phyloP scores from a whole-genome alignment of 805 yeast genomes.

The Metschnikowia lunata region DNA sequence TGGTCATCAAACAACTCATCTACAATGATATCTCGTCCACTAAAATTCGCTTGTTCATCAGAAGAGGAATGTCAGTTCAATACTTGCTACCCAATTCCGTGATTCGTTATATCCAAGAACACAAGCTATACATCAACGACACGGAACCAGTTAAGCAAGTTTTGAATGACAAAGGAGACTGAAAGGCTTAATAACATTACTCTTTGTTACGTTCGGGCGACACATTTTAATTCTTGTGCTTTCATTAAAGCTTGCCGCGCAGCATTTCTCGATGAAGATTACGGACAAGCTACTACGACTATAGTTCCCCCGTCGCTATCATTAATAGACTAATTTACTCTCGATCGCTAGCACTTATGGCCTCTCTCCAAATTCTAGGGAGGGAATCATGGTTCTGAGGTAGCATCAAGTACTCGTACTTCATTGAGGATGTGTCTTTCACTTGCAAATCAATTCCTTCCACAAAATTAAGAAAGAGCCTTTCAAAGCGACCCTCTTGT shows the following conservation, averaged over 20 bases:
- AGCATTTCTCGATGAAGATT: background rate
- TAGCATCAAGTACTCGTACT: conserved; percentile 16
- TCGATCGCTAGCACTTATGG: background rate
- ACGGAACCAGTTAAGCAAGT: conserved; percentile 95
- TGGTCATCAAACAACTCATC: conserved; percentile 92
- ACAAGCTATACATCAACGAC: conserved; percentile 76
- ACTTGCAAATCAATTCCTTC: conserved; percentile 14
- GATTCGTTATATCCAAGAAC: conserved; percentile 91
- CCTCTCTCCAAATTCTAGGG: conserved; percentile 6
- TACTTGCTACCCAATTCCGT: conserved; percentile 91
- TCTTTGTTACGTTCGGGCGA: no score
- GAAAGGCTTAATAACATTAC: background rate
- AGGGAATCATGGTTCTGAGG: conserved; percentile 12
- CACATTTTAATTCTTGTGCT: no score
- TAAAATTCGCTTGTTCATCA: conserved; percentile 83
- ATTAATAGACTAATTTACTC: conserved; percentile 3
- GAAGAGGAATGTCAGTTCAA: conserved; percentile 96
- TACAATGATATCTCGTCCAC: conserved; percentile 96
- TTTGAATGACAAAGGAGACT: conserved; percentile 32
- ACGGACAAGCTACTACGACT: background rate
- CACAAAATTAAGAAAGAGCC: conserved; percentile 12
- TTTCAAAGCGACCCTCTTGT: conserved; percentile 15
- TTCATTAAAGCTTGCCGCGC: background rate
- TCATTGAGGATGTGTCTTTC: conserved; percentile 12
- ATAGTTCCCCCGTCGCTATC: no score